Evolutionary conservation across 805 yeast species (phyloP).

Genomic region (Cyberlindnera xishuangbannaensis): DNA sequence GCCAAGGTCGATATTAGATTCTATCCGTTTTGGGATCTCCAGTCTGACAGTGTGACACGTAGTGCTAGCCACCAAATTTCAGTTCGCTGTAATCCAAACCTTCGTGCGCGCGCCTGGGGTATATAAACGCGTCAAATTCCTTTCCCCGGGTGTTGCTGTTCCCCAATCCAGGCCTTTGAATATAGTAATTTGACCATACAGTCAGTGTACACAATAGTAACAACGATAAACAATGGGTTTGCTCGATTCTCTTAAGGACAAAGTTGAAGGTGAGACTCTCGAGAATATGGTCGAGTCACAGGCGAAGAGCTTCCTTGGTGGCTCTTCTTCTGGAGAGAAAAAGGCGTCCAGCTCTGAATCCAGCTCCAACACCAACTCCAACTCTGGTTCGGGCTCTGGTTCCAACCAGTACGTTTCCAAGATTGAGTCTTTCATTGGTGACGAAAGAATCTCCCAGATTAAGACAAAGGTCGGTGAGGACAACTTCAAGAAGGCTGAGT

Average conservation of each 20-base stretch:
- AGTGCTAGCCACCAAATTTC: slow-evolving; percentile 3
- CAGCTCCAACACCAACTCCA: background rate
- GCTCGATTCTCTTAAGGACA: slow-evolving; percentile 15
- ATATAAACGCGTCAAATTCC: slow-evolving; percentile 2
- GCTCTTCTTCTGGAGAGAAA: slow-evolving; percentile 3
- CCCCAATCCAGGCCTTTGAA: background rate
- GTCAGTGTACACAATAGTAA: too few species aligned
- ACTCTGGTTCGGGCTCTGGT: background rate
- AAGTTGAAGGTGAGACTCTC: slow-evolving; percentile 17
- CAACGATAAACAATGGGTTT: slow-evolving; percentile 19
- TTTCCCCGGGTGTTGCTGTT: too few species aligned
- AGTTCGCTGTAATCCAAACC: too few species aligned
- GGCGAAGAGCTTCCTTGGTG: slow-evolving; percentile 11
- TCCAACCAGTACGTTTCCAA: slow-evolving; percentile 23
- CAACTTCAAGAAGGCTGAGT: slow-evolving; percentile 27
- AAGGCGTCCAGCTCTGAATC: background rate
- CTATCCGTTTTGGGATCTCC: too few species aligned
- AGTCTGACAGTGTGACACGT: background rate
- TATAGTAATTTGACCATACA: background rate
- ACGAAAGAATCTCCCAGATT: slow-evolving; percentile 25
- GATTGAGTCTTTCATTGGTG: slow-evolving; percentile 27
- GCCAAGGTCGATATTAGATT: too few species aligned
- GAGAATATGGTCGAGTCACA: slow-evolving; percentile 9
- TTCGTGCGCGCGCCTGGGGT: slow-evolving; percentile 1
- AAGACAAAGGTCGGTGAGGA: slow-evolving; percentile 28